Conservation (phyloP, 768 basidiomycete species). For the Xerocomellus intermedius region DNA sequence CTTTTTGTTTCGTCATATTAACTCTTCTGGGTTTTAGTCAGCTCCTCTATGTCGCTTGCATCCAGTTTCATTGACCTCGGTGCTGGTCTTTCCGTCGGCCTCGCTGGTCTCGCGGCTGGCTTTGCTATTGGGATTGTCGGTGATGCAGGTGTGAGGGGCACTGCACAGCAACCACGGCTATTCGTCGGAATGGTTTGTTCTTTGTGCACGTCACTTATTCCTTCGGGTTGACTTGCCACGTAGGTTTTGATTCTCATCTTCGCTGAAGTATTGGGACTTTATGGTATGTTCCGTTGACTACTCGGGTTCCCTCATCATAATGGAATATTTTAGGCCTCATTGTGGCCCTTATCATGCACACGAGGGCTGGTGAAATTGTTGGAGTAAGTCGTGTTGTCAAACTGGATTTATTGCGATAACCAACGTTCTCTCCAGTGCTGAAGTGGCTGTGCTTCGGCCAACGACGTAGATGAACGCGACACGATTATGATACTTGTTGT, state of each 20-base stretch:
- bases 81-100: constrained; percentile 88
- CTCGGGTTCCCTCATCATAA: background rate
- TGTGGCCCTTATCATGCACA: constrained; percentile 96
- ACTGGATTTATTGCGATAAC: background rate
- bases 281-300: constrained; percentile 47
- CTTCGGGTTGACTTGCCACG: background rate
- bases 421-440: constrained; percentile 23
- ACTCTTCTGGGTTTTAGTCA: constrained; percentile 44
- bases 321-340: constrained; percentile 57
- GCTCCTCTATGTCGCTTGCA: constrained; percentile 81
- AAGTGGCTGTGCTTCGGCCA: constrained; percentile 7
- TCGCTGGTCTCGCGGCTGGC: constrained; percentile 94
- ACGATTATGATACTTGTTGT: constrained; percentile 11
- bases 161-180: constrained; percentile 92
- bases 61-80: constrained; percentile 93
- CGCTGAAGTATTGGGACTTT: constrained; percentile 90
- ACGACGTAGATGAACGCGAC: constrained; percentile 8
- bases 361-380: constrained; percentile 43
- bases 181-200: constrained; percentile 87
- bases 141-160: constrained; percentile 97
- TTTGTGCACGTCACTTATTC: background rate
- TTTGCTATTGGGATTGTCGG: constrained; percentile 99
- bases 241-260: constrained; percentile 98
- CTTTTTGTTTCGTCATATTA: background rate
- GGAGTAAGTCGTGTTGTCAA: constrained; percentile 8